Conservation (phyloP, 257 asterid species). For the Solanum piurae region DNA sequence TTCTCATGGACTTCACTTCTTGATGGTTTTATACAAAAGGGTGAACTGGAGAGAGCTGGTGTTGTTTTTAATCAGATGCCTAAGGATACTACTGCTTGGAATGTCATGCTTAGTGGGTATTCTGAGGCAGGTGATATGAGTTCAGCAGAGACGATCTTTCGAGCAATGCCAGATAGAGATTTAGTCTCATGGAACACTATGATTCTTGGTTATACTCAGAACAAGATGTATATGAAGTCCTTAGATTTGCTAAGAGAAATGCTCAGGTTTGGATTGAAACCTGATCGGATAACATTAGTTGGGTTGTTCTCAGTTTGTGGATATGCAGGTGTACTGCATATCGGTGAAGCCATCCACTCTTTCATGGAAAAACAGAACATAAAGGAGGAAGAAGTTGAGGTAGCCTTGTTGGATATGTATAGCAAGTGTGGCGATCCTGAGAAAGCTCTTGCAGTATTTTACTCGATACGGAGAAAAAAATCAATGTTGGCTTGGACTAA, state of each 20-base stretch:
- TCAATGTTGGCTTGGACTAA: slow-evolving; percentile 62
- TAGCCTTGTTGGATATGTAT: slow-evolving; percentile 68
- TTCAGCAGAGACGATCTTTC: slow-evolving; percentile 4
- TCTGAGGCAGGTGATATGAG: slow-evolving; percentile 15
- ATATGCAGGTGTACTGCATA: slow-evolving; percentile 46
- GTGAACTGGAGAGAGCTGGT: slow-evolving; percentile 40
- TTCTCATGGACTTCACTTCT: slow-evolving; percentile 74
- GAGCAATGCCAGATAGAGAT: slow-evolving; percentile 4
- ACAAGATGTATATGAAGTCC: not conserved
- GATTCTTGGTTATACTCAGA: slow-evolving; percentile 6
- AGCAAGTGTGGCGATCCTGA: slow-evolving; percentile 55
- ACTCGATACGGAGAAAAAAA: slow-evolving; percentile 26
- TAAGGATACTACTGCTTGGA: slow-evolving; percentile 7
- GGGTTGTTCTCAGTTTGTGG: slow-evolving; percentile 63
- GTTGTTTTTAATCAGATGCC: slow-evolving; percentile 41
- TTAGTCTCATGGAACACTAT: slow-evolving; percentile 9
- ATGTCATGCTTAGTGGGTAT: slow-evolving; percentile 6
- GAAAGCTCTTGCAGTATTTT: slow-evolving; percentile 41
- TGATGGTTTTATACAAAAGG: slow-evolving; percentile 45
- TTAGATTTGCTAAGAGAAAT: not conserved
- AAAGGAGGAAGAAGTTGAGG: slow-evolving; percentile 31
- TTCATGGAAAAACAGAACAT: slow-evolving; percentile 33
- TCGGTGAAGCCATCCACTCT: slow-evolving; percentile 48
- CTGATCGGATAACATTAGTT: slow-evolving; percentile 47
- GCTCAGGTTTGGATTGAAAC: slow-evolving; percentile 24